phyloP scores from a whole-genome alignment of 495 filamentous ascomycete species.

The Xylaria cubensis region DNA sequence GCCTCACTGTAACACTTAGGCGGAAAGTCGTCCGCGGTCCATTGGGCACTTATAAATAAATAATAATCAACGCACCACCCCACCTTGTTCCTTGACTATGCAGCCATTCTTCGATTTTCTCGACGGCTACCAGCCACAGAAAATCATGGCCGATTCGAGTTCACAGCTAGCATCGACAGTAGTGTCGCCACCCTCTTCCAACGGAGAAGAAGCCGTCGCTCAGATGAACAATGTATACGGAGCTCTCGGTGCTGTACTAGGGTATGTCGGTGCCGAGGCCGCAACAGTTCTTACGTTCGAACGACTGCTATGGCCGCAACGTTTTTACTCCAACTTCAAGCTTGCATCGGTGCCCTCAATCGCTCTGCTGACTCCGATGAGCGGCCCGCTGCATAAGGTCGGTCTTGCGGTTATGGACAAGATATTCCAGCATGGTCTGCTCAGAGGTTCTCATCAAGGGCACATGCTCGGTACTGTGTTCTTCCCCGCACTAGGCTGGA shows the following conservation, averaged over 20 bases:
- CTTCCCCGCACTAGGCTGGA: not conserved
- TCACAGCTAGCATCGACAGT: not conserved
- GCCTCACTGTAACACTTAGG: not conserved
- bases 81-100: not conserved
- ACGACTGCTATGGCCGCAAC: not conserved
- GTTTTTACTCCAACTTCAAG: slow-evolving; percentile 1
- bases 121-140: not conserved
- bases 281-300: not conserved
- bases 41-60: not conserved
- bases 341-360: not conserved
- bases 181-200: not conserved
- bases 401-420: not conserved
- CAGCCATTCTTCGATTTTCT: not conserved
- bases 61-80: not conserved
- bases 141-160: not conserved
- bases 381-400: not conserved
- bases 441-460: slow-evolving; percentile 1
- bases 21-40: not conserved
- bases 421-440: not conserved
- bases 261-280: not conserved
- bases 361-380: not conserved
- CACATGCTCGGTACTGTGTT: slow-evolving; percentile 1
- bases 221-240: not conserved
- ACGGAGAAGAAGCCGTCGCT: not conserved
- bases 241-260: not conserved